Evolutionary conservation across 306 rosid genomes (phyloP).

Genomic region (Spatholobus suberectus): DNA sequence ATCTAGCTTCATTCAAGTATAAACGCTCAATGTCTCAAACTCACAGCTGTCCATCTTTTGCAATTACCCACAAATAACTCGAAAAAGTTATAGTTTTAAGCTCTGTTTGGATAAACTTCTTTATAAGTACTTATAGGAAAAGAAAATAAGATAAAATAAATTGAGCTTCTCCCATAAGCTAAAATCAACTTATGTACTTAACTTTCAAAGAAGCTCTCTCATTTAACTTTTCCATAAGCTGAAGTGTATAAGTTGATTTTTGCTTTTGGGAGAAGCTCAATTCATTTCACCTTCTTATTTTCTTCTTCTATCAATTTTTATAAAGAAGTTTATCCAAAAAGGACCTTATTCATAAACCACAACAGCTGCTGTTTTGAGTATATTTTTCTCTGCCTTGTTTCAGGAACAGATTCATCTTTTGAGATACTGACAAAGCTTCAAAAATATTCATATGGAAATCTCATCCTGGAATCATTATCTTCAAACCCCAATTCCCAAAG

Average conservation of each 20-base stretch:
- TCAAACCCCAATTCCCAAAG: neutral
- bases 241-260: neutral
- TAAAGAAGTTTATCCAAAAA: neutral
- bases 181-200: neutral
- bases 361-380: neutral
- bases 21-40: neutral
- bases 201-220: neutral
- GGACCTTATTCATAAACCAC: neutral
- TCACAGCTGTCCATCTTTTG: neutral
- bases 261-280: neutral
- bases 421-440: neutral
- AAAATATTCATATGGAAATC: neutral
- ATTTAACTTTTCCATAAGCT: neutral
- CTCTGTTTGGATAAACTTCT: neutral
- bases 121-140: too few species aligned
- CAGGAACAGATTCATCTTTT: neutral
- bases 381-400: neutral
- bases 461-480: neutral
- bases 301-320: neutral
- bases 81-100: neutral
- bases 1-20: conserved; percentile 8
- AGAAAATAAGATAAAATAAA: too few species aligned
- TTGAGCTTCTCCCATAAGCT: too few species aligned
- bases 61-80: neutral
- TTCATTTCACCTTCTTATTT: neutral